These are phyloP conservation scores for Clarireedia hainanense DNA, from an alignment of 2,329 filamentous ascomycete genomes.

Conservation along the genomic window DNA sequence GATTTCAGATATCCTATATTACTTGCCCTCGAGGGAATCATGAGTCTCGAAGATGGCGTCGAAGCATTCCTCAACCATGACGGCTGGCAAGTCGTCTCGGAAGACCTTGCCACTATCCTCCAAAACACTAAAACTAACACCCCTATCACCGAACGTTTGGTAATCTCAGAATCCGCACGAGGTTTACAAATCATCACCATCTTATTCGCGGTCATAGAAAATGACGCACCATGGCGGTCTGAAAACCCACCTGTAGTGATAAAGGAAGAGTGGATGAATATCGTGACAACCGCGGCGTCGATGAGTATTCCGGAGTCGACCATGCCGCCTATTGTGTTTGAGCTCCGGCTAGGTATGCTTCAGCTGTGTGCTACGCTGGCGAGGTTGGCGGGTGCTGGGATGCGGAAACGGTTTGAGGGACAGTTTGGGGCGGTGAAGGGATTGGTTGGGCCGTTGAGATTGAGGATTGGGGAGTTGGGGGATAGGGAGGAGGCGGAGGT, in stretches of 20 bases:
- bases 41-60: slow-evolving; percentile 35
- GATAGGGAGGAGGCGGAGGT: no score
- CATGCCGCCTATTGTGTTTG: slow-evolving; percentile 24
- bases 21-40: slow-evolving; percentile 51
- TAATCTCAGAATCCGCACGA: slow-evolving; percentile 34
- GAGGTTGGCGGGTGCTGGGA: no score
- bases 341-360: slow-evolving; percentile 45
- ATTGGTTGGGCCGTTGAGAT: no score
- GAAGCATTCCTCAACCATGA: slow-evolving; percentile 39
- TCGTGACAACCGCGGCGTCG: slow-evolving; percentile 43
- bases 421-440: no score
- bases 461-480: no score
- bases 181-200: slow-evolving; percentile 50
- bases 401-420: no score
- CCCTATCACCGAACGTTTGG: background rate
- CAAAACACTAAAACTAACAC: slow-evolving; percentile 14
- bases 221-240: slow-evolving; percentile 31
- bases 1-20: slow-evolving; percentile 52
- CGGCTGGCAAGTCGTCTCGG: slow-evolving; percentile 46
- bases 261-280: slow-evolving; percentile 48
- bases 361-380: slow-evolving; percentile 28
- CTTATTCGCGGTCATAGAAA: slow-evolving; percentile 44
- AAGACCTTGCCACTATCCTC: slow-evolving; percentile 42
- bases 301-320: slow-evolving; percentile 15
- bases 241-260: slow-evolving; percentile 16